These are phyloP conservation scores for Daldinia loculata DNA, from an alignment of 495 filamentous ascomycete genomes.

Conservation along the genomic window DNA sequence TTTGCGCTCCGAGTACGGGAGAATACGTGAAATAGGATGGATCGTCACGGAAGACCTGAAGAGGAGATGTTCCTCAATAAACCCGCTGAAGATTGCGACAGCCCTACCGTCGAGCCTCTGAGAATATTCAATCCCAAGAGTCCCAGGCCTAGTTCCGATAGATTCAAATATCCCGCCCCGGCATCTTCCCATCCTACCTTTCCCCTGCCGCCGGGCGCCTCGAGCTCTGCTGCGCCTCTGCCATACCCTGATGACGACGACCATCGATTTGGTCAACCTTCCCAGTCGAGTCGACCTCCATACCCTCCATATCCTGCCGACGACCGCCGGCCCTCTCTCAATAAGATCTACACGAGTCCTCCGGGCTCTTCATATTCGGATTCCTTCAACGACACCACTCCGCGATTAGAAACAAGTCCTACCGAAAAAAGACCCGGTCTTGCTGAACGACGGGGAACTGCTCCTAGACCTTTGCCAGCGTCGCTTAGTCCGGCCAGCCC, in stretches of 20 bases:
- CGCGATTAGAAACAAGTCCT: constrained; percentile 56
- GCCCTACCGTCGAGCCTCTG: constrained; percentile 82
- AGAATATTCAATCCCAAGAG: constrained; percentile 79
- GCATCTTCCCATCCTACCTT: constrained; percentile 58
- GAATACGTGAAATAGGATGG: constrained; percentile 53
- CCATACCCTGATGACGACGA: constrained; percentile 82
- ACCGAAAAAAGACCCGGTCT: constrained; percentile 63
- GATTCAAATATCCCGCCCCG: constrained; percentile 59
- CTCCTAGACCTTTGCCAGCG: constrained; percentile 70
- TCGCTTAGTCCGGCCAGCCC: constrained; percentile 76
- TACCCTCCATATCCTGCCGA: constrained; percentile 63
- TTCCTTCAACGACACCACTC: constrained; percentile 52
- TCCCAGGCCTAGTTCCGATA: constrained; percentile 60
- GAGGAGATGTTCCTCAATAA: constrained; percentile 82
- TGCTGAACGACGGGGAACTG: constrained; percentile 76
- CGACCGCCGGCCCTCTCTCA: constrained; percentile 47
- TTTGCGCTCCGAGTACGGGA: constrained; percentile 26
- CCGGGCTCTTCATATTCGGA: constrained; percentile 46
- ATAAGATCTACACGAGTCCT: constrained; percentile 50
- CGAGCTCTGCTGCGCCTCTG: constrained; percentile 69
- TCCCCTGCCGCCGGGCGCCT: constrained; percentile 68
- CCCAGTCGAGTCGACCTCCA: constrained; percentile 53
- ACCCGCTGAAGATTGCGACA: constrained; percentile 64
- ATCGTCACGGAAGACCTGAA: constrained; percentile 64
- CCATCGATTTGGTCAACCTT: constrained; percentile 50